A percentile compares a stretch with the other conserved stretches of the same genome.
phyloP scores from a whole-genome alignment of 345 rosid species.

The Corchorus capsularis region DNA sequence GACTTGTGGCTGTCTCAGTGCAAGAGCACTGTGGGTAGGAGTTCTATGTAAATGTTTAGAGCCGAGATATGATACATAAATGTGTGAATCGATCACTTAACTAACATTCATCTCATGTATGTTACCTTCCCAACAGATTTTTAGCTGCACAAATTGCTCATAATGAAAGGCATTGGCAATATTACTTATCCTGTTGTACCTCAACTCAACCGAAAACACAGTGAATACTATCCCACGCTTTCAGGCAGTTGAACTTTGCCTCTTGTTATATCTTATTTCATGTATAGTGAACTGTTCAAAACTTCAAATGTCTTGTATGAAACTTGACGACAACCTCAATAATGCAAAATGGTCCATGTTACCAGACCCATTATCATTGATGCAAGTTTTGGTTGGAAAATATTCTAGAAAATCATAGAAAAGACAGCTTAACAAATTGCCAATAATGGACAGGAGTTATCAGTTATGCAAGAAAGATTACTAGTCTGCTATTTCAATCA shows the following conservation, averaged over 20 bases:
- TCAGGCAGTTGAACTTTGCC: background rate
- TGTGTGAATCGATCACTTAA: background rate
- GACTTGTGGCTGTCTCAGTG: slow-evolving; percentile 95
- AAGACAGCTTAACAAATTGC: background rate
- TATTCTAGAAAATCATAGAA: background rate
- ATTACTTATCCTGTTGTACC: background rate
- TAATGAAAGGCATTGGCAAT: background rate
- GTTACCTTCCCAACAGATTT: slow-evolving; percentile 24
- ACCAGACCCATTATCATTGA: background rate
- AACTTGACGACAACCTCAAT: too few relatives aligned
- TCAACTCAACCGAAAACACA: background rate
- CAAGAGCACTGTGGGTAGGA: slow-evolving; percentile 37
- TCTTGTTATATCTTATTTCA: background rate
- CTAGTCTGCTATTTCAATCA: background rate
- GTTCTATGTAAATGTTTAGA: slow-evolving; percentile 32
- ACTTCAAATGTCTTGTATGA: background rate
- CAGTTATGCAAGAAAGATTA: background rate
- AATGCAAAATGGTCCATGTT: background rate
- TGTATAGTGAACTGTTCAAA: background rate
- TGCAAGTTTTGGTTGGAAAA: background rate
- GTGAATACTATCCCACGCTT: background rate
- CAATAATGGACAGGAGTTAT: background rate
- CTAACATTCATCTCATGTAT: slow-evolving; percentile 22
- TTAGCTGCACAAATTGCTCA: slow-evolving; percentile 8
- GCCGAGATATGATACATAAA: background rate